A percentile compares a stretch with the other conserved stretches of the same genome.
Conservation (phyloP, 108 stramenopile species). For the Pinguiococcus pyrenoidosus region DNA sequence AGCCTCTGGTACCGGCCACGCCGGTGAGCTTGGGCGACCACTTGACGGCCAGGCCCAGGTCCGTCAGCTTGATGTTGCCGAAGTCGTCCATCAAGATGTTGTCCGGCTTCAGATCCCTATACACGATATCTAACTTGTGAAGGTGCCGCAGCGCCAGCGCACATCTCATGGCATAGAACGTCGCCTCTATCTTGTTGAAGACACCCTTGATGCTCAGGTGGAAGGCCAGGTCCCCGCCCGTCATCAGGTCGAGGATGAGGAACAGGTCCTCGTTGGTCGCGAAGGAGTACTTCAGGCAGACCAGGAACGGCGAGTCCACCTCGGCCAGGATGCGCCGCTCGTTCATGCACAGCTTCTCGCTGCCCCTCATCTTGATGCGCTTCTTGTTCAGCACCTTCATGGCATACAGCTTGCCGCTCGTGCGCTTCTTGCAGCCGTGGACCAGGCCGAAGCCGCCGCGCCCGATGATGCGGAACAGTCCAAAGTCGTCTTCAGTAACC, state of each 20-base stretch:
- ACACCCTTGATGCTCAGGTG: conserved; percentile 22
- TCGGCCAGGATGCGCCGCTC: conserved; percentile 66
- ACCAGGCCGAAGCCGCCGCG: conserved; percentile 85
- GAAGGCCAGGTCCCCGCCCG: conserved; percentile 58
- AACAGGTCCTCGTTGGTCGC: conserved; percentile 68
- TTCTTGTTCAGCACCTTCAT: conserved; percentile 97
- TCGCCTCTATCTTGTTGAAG: no score
- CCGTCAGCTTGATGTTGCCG: conserved; percentile 64
- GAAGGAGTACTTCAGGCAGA: conserved; percentile 89
- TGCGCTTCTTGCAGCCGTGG: conserved; percentile 80
- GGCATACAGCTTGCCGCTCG: conserved; percentile 82
- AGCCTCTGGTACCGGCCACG: conserved; percentile 70
- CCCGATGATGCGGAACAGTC: conserved; percentile 76
- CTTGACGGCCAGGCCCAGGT: conserved; percentile 75
- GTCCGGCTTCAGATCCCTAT: conserved; percentile 87
- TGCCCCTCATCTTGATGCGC: conserved; percentile 54
- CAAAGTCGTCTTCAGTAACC: conserved; percentile 65
- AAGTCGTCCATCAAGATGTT: conserved; percentile 77
- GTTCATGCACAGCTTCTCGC: conserved; percentile 61
- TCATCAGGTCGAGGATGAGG: conserved; percentile 90
- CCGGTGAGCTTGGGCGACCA: conserved; percentile 63
- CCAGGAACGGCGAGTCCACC: conserved; percentile 78
- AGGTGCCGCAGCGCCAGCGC: conserved; percentile 74
- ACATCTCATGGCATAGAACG: no score
- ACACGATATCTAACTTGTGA: conserved; percentile 70